These are phyloP conservation scores for Hymenotorrendiella dingleyae DNA, from an alignment of 2,329 filamentous ascomycete species.

Conservation along the genomic window DNA sequence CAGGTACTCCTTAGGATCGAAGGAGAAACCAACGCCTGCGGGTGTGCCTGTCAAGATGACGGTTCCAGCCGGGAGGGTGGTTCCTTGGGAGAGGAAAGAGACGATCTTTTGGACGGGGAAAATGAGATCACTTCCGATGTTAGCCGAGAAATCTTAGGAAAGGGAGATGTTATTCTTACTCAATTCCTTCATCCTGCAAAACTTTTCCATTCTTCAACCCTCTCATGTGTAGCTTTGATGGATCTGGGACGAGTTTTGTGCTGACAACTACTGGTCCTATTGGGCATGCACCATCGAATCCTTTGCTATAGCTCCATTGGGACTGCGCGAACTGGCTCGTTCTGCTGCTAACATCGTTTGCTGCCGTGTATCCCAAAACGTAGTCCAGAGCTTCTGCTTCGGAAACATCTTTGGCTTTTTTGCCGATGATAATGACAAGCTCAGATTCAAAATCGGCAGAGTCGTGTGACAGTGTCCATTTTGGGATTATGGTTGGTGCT, in stretches of 20 bases:
- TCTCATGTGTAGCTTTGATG: conserved; percentile 35
- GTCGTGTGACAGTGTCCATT: conserved; percentile 37
- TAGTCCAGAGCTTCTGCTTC: conserved; percentile 43
- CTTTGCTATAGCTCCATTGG: conserved; percentile 47
- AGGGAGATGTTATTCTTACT: conserved; percentile 32
- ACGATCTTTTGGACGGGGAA: conserved; percentile 42
- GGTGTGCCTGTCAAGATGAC: conserved; percentile 44
- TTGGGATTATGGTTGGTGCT: conserved; percentile 39
- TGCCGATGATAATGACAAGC: conserved; percentile 43
- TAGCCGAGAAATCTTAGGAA: conserved; percentile 29
- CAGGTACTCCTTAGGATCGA: conserved; percentile 36
- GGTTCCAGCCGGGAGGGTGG: conserved; percentile 37
- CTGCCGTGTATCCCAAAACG: conserved; percentile 50
- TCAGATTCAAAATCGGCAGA: conserved; percentile 46
- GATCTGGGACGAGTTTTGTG: conserved; percentile 36
- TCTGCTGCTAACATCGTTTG: conserved; percentile 50
- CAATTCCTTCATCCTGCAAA: conserved; percentile 37
- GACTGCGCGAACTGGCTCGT: conserved; percentile 43
- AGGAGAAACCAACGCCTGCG: conserved; percentile 31
- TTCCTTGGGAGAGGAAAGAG: conserved; percentile 36
- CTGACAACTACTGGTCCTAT: conserved; percentile 46
- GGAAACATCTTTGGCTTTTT: conserved; percentile 41
- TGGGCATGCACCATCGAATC: conserved; percentile 43
- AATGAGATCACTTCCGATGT: conserved; percentile 35
- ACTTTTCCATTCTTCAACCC: conserved; percentile 44